These are phyloP conservation scores for Chaetomium globosum DNA, from an alignment of 2,329 filamentous ascomycete genomes.

Conservation along the genomic window DNA sequence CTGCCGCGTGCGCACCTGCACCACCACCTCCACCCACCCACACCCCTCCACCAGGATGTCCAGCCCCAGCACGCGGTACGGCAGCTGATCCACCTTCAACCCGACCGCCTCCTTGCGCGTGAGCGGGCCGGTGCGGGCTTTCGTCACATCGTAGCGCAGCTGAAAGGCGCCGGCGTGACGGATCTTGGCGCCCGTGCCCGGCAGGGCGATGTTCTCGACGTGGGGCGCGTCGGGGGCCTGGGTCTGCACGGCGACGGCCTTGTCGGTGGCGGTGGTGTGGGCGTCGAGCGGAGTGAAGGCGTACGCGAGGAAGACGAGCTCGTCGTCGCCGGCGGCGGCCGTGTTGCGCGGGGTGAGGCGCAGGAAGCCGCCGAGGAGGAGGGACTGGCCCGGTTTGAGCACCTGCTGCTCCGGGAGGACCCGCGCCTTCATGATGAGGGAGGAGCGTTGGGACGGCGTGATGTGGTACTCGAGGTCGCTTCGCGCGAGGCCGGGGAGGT, in stretches of 20 bases:
- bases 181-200: conserved; percentile 61
- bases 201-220: conserved; percentile 65
- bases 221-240: conserved; percentile 60
- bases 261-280: conserved; percentile 78
- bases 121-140: conserved; percentile 71
- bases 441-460: conserved; percentile 62
- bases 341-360: conserved; percentile 76
- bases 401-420: conserved; percentile 72
- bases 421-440: conserved; percentile 77
- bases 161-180: conserved; percentile 72
- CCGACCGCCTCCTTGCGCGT: conserved; percentile 65
- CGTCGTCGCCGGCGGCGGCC: conserved; percentile 52
- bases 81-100: conserved; percentile 67
- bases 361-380: conserved; percentile 83
- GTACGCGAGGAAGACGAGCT: conserved; percentile 72
- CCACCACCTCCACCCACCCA: conserved; percentile 87
- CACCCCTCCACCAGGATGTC: conserved; percentile 91
- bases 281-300: conserved; percentile 78
- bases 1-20: conserved; percentile 71
- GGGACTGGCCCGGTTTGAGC: conserved; percentile 74
- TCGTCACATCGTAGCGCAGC: conserved; percentile 82
- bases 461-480: conserved; percentile 73
- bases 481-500: conserved; percentile 82
- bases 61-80: conserved; percentile 76
- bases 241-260: conserved; percentile 73